Conservation (phyloP, 495 filamentous ascomycete species). For the Clavariopsis aquatica region DNA sequence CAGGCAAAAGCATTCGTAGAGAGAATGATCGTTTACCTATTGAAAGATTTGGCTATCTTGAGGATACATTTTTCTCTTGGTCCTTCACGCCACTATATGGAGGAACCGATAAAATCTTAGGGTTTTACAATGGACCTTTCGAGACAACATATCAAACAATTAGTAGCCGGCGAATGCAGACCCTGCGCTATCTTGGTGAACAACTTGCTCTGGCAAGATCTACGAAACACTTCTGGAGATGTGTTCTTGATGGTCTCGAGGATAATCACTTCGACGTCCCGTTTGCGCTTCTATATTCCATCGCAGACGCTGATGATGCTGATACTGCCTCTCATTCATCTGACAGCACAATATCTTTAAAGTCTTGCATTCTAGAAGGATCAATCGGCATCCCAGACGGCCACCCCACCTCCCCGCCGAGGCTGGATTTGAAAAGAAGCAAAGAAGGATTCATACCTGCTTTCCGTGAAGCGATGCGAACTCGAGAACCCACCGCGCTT, state of each 20-base stretch:
- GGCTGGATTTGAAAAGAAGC: constrained; percentile 34
- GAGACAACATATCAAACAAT: constrained; percentile 32
- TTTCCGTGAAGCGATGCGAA: constrained; percentile 31
- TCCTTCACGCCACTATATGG: constrained; percentile 32
- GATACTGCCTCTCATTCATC: constrained; percentile 27
- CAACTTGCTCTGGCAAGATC: constrained; percentile 21
- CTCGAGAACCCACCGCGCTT: constrained; percentile 27
- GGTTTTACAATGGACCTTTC: constrained; percentile 30
- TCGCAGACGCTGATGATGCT: constrained; percentile 38
- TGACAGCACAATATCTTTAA: constrained; percentile 25
- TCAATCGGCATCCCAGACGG: constrained; percentile 28
- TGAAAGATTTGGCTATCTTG: constrained; percentile 28
- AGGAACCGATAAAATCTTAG: constrained; percentile 23
- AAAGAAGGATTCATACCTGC: constrained; percentile 31
- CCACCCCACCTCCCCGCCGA: constrained; percentile 27
- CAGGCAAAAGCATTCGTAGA: constrained; percentile 21
- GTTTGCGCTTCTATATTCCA: constrained; percentile 33
- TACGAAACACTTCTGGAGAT: constrained; percentile 29
- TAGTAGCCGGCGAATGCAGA: constrained; percentile 25
- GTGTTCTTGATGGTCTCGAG: constrained; percentile 23
- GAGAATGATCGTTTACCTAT: constrained; percentile 32
- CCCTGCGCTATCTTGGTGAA: constrained; percentile 27
- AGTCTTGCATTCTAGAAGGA: constrained; percentile 34
- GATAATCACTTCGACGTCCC: constrained; percentile 33
- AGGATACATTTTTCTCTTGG: constrained; percentile 37